These are phyloP conservation scores for Castanea mollissima DNA, from an alignment of 306 rosid species.

Conservation along the genomic window DNA sequence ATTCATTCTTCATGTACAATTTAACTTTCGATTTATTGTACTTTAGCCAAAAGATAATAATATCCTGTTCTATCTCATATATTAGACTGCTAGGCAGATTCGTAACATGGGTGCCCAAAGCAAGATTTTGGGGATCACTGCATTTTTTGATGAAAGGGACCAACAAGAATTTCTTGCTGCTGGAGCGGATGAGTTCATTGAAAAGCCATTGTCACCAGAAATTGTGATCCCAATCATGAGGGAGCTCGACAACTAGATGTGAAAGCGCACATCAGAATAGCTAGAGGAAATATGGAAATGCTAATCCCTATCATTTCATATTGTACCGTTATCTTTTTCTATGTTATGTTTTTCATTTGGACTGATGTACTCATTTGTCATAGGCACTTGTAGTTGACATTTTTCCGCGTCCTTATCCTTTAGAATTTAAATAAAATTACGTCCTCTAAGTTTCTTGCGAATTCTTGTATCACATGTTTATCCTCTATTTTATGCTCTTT, in stretches of 20 bases:
- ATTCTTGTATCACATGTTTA: too few species aligned
- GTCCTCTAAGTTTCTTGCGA: too few species aligned
- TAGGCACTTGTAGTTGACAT: too few species aligned
- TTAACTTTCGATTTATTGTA: neutral
- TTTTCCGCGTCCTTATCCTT: too few species aligned
- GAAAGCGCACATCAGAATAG: neutral
- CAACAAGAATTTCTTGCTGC: slow-evolving; percentile 15
- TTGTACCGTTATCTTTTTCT: too few species aligned
- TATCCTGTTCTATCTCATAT: neutral
- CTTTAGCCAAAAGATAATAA: neutral
- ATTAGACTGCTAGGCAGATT: slow-evolving; percentile 11
- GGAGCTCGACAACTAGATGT: slow-evolving; percentile 8
- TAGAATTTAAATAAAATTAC: too few species aligned
- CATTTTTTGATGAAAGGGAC: neutral
- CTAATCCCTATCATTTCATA: neutral
- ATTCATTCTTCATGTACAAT: neutral
- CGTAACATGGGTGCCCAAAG: slow-evolving; percentile 12
- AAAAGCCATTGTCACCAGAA: slow-evolving; percentile 23
- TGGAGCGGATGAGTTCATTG: slow-evolving; percentile 16
- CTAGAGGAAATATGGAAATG: neutral
- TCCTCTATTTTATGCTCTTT: too few species aligned
- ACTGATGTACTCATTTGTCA: too few species aligned
- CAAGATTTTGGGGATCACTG: slow-evolving; percentile 21
- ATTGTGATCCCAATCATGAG: slow-evolving; percentile 20
- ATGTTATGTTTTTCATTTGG: too few species aligned